A percentile compares a stretch with the other conserved stretches of the same genome.
Evolutionary conservation across 2,329 filamentous ascomycete genomes (phyloP).

Genomic region (Alternaria alternata): DNA sequence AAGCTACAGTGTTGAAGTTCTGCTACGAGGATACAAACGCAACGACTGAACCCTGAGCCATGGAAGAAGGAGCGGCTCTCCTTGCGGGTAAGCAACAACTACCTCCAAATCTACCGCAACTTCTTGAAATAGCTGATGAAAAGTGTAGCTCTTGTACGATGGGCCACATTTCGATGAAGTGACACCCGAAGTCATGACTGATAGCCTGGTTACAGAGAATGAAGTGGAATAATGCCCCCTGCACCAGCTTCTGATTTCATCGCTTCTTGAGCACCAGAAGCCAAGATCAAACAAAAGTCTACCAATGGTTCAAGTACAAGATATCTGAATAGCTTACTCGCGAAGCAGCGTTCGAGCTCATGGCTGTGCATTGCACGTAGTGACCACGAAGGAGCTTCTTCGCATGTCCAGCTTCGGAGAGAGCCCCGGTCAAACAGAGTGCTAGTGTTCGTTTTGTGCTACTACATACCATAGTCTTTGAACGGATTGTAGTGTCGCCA

Average conservation of each 20-base stretch:
- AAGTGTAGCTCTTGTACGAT: background rate
- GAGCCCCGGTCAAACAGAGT: background rate
- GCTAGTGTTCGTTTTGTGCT: background rate
- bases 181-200: background rate
- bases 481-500: background rate
- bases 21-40: conserved; percentile 2
- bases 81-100: background rate
- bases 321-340: background rate
- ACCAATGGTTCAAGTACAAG: background rate
- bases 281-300: too few relatives aligned
- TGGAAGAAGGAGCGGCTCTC: conserved; percentile 2
- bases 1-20: conserved; percentile 4
- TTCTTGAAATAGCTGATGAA: background rate
- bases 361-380: background rate
- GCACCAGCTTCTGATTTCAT: background rate
- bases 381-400: background rate
- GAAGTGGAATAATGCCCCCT: background rate
- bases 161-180: background rate
- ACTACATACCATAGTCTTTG: background rate
- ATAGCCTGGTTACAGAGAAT: background rate
- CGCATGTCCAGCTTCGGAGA: background rate
- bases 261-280: background rate
- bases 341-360: background rate
- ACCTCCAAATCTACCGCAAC: background rate
- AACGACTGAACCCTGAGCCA: conserved; percentile 6